Conservation (phyloP, 2,329 filamentous ascomycete species). For the Ascochyta clinopodiicola region DNA sequence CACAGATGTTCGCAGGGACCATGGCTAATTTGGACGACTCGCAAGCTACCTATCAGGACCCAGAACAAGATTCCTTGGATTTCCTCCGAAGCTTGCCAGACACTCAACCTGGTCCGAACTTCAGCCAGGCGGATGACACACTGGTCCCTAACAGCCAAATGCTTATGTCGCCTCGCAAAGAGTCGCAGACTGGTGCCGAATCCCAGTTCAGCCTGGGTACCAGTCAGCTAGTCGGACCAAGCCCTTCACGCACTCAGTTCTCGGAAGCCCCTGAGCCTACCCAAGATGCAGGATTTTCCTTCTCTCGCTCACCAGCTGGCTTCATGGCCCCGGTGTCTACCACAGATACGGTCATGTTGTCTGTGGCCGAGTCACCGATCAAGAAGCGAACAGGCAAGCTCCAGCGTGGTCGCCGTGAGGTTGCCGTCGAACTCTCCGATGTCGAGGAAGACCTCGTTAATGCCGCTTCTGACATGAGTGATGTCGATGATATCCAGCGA, state of each 20-base stretch:
- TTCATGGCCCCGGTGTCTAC: slow-evolving; percentile 69
- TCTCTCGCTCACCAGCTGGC: slow-evolving; percentile 72
- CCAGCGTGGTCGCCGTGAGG: slow-evolving; percentile 53
- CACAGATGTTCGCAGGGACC: slow-evolving; percentile 89
- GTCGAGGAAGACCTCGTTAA: slow-evolving; percentile 51
- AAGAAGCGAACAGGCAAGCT: slow-evolving; percentile 66
- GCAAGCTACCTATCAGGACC: slow-evolving; percentile 43
- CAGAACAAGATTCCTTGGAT: slow-evolving; percentile 58
- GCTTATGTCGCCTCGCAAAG: slow-evolving; percentile 31
- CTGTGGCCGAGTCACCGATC: slow-evolving; percentile 68
- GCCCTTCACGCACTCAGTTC: slow-evolving; percentile 62
- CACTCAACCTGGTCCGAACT: slow-evolving; percentile 61
- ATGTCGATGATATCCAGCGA: slow-evolving; percentile 39
- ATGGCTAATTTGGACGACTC: slow-evolving; percentile 69
- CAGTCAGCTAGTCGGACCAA: slow-evolving; percentile 44
- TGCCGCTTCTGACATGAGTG: slow-evolving; percentile 26
- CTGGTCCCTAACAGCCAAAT: slow-evolving; percentile 65
- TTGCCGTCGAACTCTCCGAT: slow-evolving; percentile 51
- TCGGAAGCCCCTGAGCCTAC: slow-evolving; percentile 77
- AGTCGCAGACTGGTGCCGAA: slow-evolving; percentile 24
- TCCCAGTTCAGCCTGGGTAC: slow-evolving; percentile 44
- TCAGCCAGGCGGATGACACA: slow-evolving; percentile 66
- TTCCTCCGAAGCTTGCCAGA: slow-evolving; percentile 60
- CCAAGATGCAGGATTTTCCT: slow-evolving; percentile 79
- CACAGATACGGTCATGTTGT: slow-evolving; percentile 69